Evolutionary conservation across 345 rosid species (phyloP), one percentile per base, ranked within the genome.

Genomic region (Corchorus capsularis): DNA sequence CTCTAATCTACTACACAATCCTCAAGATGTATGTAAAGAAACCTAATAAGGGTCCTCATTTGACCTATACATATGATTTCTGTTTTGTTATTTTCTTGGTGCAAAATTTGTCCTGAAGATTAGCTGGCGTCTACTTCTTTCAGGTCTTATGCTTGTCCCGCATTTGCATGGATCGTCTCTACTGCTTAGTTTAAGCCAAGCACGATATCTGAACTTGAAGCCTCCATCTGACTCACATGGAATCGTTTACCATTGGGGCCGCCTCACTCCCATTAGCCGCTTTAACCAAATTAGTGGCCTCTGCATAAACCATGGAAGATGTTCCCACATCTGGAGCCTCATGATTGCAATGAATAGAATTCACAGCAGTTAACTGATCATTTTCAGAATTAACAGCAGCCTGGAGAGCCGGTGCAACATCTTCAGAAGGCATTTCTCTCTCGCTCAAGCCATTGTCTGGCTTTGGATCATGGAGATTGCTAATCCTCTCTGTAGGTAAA

Each of bases 131-230:
- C 63, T 46, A 47, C 14, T 69, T 79, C 69, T 65, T 66, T 27
- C 6, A 73, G 74, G 72, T 39, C 74, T 67, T 12, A 73, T 6
- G 56, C 72, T 80, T 80, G 82, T 72, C 83, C 76, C 6, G 84
- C 76, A 77, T 82, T 80, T 17, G 87, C 79, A 77, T 69, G 85
- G 63, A 85, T 77, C 63, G 71, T 79, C 78, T 82, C 84, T 62
- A 77, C 75, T 20, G 78, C 54, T 57, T 86, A 74, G 74, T 81
- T 80, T 47, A 80, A 41, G 63, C 79, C 87, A 14, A 84, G 60
- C 71, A 75, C 62, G 67, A 76, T 69, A 60, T 70, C 70, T 32
- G 83, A 77, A 20, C 69, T 73, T 32, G 83, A 77, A 20, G 79
- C 57, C 65, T 80, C 83, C 19, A 76, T 22, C 81, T 62, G 71